Evolutionary conservation across 345 rosid genomes (phyloP), one percentile per base, ranked within the genome.

Genomic region (Mangifera indica): DNA sequence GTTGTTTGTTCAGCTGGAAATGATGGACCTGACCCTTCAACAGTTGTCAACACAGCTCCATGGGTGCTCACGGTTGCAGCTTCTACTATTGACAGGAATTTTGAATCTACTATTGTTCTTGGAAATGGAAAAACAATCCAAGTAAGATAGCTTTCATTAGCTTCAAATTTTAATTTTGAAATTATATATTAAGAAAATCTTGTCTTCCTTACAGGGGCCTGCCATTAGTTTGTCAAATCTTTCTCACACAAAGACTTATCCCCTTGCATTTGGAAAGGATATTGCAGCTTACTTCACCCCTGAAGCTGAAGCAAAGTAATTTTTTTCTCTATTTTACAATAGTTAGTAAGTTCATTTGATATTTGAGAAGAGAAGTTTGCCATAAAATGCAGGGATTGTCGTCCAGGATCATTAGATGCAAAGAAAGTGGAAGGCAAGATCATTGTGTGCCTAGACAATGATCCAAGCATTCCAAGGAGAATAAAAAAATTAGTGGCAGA

Each of bases 41-140:
- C 88, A 12, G 63, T 87, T 46, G 86, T 78, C 17, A 89, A 89
- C 55, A 57, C 87, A 15, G 93, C 93, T 76, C 93, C 93, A 20
- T 89, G 93, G 93, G 76, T 87, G 34, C 83, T 87, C 29, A 89
- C 90, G 2, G 87, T 83, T 59, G 88, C 81, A 8, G 94, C 92
- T 73, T 86, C 92, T 34, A 84, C 21, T 51, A 86, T 89, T 62
- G 91, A 87, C 61, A 82, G 90, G 67, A 86, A 79, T 29, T 82
- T 89, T 42, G 84, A 76, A n/a, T 84, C 94, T 13, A 63, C 85
- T 48, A 60, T 89, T 68, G 64, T 82, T 72, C 81, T 87, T 18
- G 91, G 91, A 55, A 85, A 76, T 55, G 83, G 85, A 45, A 81
- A 73, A 65, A 45, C 71, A 69, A 70, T 87, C 40, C 66, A 67